Evolutionary conservation across 2,329 filamentous ascomycete genomes (phyloP).

Genomic region (Cercospora sp.): DNA sequence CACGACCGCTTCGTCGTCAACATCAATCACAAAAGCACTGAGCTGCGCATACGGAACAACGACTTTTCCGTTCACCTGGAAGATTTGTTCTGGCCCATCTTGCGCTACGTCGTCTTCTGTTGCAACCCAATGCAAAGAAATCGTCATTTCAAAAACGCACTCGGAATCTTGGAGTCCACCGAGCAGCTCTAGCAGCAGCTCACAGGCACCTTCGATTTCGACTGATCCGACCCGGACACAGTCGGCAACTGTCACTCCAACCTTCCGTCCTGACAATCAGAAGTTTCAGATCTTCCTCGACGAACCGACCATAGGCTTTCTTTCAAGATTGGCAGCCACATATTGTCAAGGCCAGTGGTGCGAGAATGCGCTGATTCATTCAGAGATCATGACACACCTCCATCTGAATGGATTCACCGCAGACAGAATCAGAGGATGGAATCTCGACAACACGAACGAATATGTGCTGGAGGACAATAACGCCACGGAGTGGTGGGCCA

Average conservation of each 20-base stretch:
- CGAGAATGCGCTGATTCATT: conserved; percentile 3
- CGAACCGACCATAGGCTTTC: not conserved
- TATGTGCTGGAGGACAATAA: not conserved
- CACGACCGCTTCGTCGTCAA: not conserved
- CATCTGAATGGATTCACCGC: not conserved
- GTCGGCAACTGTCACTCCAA: not conserved
- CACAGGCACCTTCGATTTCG: not conserved
- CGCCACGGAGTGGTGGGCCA: conserved; percentile 1
- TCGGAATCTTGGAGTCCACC: conserved; percentile 2
- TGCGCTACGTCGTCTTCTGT: conserved; percentile 4
- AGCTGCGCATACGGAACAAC: conserved; percentile 9
- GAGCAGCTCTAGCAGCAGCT: not conserved
- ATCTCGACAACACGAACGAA: not conserved
- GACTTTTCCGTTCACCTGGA: conserved; percentile 6
- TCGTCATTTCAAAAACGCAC: not conserved
- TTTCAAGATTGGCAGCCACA: not conserved
- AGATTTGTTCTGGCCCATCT: not conserved
- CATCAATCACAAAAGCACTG: not conserved
- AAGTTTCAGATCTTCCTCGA: not conserved
- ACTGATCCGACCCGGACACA: not conserved
- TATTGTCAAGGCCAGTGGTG: conserved; percentile 2
- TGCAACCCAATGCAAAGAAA: not conserved
- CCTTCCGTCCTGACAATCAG: not conserved
- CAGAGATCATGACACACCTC: not conserved
- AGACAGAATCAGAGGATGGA: not conserved